A percentile compares a stretch with the other conserved stretches of the same genome.
Conservation (phyloP, 2,329 filamentous ascomycete species). For the Sporothrix mexicana region DNA sequence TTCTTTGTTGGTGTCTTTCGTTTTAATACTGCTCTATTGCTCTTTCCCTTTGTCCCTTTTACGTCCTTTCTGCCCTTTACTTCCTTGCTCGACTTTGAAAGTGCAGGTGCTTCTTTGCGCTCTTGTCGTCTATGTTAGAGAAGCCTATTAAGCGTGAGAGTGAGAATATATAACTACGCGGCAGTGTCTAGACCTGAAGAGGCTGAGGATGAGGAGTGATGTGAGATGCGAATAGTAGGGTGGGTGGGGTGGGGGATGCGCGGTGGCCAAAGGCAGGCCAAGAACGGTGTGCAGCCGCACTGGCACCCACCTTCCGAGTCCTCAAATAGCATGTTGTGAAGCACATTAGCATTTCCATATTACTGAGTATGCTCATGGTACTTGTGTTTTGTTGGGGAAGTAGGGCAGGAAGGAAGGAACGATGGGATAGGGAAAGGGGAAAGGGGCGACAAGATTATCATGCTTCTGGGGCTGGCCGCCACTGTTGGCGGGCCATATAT, state of each 20-base stretch:
- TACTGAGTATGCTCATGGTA: background rate
- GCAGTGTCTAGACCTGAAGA: background rate
- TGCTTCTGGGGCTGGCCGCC: constrained; percentile 1
- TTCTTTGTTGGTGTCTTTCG: constrained; percentile 16
- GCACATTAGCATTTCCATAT: background rate
- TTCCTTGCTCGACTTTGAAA: background rate
- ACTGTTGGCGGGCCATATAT: background rate
- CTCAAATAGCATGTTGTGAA: constrained; percentile 11
- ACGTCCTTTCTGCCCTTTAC: background rate
- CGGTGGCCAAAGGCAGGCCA: background rate
- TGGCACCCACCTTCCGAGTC: background rate
- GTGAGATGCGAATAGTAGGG: background rate
- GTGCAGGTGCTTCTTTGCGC: background rate
- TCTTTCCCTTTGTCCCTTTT: constrained; percentile 13
- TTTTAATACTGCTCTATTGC: background rate
- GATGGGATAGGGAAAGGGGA: background rate
- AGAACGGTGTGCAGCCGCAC: constrained; percentile 5
- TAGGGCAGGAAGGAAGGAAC: background rate
- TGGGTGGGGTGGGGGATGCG: background rate
- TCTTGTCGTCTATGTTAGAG: background rate
- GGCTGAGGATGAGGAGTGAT: background rate
- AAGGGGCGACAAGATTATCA: constrained; percentile 12
- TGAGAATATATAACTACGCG: background rate
- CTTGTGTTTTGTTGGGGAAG: constrained; percentile 11
- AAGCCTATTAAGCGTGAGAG: background rate